Evolutionary conservation across 163 green algal species (phyloP).

Genomic region (Chloromonas sp.): DNA sequence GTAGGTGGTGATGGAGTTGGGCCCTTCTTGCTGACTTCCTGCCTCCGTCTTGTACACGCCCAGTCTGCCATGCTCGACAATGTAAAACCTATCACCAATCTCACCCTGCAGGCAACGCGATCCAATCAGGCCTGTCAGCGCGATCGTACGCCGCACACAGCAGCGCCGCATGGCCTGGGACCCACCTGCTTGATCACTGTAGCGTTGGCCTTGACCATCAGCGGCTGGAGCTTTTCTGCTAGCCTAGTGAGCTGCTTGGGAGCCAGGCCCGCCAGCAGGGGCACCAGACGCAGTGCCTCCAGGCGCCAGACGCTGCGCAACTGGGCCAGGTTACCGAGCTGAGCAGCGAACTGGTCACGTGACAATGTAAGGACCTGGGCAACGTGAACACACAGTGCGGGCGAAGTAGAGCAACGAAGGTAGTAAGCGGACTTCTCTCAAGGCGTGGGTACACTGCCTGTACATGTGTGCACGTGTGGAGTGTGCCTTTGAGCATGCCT

Average conservation of each 20-base stretch:
- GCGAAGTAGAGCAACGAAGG: too few species aligned
- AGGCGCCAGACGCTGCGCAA: slow-evolving; percentile 82
- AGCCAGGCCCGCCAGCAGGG: slow-evolving; percentile 31
- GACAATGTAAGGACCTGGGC: slow-evolving; percentile 54
- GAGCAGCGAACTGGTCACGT: slow-evolving; percentile 65
- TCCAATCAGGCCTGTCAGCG: too few species aligned
- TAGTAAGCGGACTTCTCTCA: too few species aligned
- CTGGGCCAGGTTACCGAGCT: slow-evolving; percentile 69
- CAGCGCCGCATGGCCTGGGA: background rate
- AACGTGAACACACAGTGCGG: too few species aligned
- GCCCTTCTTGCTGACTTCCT: background rate
- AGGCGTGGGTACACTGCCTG: too few species aligned
- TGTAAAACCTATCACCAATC: slow-evolving; percentile 73
- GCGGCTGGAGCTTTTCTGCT: slow-evolving; percentile 44
- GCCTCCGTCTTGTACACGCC: slow-evolving; percentile 41
- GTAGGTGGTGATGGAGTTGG: slow-evolving; percentile 18
- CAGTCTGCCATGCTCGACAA: slow-evolving; percentile 78
- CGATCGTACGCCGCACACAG: background rate
- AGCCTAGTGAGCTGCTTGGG: slow-evolving; percentile 17
- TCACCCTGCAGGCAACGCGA: slow-evolving; percentile 22
- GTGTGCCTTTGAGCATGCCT: too few species aligned
- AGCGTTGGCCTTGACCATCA: slow-evolving; percentile 34
- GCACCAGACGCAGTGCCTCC: slow-evolving; percentile 64
- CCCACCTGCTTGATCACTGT: slow-evolving; percentile 50
- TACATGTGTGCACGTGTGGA: too few species aligned